Base-by-base conservation (phyloP, 73 alveolate species). In the Durusdinium trenchii region DNA sequence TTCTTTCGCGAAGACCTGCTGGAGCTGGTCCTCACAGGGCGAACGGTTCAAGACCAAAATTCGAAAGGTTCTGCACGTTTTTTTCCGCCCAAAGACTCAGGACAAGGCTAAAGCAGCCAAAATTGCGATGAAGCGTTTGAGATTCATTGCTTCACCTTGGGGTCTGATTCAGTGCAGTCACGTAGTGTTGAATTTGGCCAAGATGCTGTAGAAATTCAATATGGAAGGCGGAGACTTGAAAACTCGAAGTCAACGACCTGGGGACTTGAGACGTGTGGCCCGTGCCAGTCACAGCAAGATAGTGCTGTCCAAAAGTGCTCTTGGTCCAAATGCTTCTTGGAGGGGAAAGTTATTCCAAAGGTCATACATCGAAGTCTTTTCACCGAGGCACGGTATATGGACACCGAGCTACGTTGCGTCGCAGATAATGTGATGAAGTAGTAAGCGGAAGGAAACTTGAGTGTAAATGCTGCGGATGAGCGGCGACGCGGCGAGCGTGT, bases 401-500 rank as follows among this genome's bases (percentile, higher is more conserved):
- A 57, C 76, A 71, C 98, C 85, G 78, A 71, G 98, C 98, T 91
- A 91, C 98, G 98, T 91, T 91, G 51, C 98, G 98, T 91, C 98
- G 89, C 98, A 91, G 98, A 91, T 20, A 48, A 42, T 51, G 62
- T 67, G 83, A 47, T 28, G 61, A 45, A 91, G 98, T 91, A 90
- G 96, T 91, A 91, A 91, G 98, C 98, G 98, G 90, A 90, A 67
- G 54, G 14, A 42, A 36, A 43, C 75, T 67, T 69, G 89, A 71
- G 26, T 69, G 46, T 52, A 51, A 84, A 84, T 40, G 85, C 98
- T 91, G 98, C 98, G 79, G 98, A 26, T 38, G 40, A 42, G 35
- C 30, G 89, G 50, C 46, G 7, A 30, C n/a, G 50, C 3, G 48
- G 48, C 69, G 32, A 57, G 12, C 69, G 69, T 23, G 23, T 16